These are phyloP conservation scores for Citrus medica DNA, from an alignment of 345 rosid genomes.

Conservation along the genomic window DNA sequence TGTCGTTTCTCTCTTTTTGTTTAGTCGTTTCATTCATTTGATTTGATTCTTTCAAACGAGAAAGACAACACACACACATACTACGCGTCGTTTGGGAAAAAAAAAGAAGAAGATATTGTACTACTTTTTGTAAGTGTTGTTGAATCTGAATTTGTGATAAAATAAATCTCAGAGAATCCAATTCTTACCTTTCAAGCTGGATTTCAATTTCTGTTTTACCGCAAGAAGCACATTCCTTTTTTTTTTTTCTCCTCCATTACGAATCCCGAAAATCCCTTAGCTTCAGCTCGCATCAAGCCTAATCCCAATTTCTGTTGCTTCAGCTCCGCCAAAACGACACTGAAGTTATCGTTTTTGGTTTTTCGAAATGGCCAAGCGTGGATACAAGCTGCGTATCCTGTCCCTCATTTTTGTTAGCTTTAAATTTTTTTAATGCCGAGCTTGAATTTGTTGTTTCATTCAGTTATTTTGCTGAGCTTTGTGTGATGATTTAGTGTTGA, in stretches of 20 bases:
- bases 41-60: background rate
- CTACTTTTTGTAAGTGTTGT: conserved; percentile 25
- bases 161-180: conserved; percentile 30
- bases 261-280: conserved; percentile 4
- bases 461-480: background rate
- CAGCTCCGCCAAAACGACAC: background rate
- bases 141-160: conserved; percentile 18
- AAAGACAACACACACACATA: background rate
- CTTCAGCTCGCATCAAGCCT: conserved; percentile 21
- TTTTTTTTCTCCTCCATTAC: background rate
- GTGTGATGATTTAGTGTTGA: background rate
- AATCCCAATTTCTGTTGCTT: background rate
- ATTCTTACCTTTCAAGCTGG: conserved; percentile 37
- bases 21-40: background rate
- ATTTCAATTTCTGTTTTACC: conserved; percentile 23
- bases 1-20: background rate
- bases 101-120: background rate
- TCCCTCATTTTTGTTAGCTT: background rate
- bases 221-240: conserved; percentile 17
- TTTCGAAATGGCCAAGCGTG: conserved; percentile 72
- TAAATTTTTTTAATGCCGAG: conserved; percentile 1
- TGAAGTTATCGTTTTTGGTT: background rate
- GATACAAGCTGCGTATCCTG: conserved; percentile 99
- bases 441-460: conserved; percentile 1
- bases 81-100: background rate